Percentiles rank a stretch among this genome's conserved stretches.
Conservation (phyloP, 345 rosid species). For the Brassica carinata region DNA sequence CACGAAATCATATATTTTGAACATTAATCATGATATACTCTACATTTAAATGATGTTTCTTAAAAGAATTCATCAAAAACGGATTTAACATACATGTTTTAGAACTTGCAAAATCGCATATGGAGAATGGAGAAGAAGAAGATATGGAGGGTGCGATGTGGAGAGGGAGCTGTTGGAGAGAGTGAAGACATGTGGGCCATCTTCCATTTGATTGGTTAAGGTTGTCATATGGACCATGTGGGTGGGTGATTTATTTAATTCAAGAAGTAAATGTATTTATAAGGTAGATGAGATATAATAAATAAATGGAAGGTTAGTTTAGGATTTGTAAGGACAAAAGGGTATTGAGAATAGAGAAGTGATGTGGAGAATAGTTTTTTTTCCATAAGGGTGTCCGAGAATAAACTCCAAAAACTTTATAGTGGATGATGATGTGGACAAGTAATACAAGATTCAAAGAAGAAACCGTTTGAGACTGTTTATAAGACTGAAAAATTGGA, state of each 20-base stretch:
- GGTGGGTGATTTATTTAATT: background rate
- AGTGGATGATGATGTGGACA: background rate
- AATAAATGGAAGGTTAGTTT: too few species aligned
- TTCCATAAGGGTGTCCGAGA: too few species aligned
- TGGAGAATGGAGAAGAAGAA: background rate
- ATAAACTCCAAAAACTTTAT: too few species aligned
- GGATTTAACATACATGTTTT: background rate
- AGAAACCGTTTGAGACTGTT: background rate
- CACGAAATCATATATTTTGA: too few species aligned
- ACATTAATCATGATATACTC: too few species aligned
- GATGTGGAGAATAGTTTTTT: too few species aligned
- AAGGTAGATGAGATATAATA: background rate
- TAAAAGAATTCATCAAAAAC: too few species aligned
- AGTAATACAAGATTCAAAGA: slow-evolving; percentile 5
- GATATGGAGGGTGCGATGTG: too few species aligned
- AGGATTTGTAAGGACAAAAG: too few species aligned
- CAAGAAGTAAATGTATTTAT: background rate
- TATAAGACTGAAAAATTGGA: too few species aligned
- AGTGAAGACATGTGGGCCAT: background rate
- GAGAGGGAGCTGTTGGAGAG: background rate
- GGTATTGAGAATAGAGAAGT: too few species aligned
- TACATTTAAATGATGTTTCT: too few species aligned
- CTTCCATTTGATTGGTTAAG: background rate
- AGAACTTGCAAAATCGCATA: background rate
- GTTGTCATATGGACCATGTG: background rate